Evolutionary conservation across 306 rosid genomes (phyloP).

Genomic region (Delonix regia): DNA sequence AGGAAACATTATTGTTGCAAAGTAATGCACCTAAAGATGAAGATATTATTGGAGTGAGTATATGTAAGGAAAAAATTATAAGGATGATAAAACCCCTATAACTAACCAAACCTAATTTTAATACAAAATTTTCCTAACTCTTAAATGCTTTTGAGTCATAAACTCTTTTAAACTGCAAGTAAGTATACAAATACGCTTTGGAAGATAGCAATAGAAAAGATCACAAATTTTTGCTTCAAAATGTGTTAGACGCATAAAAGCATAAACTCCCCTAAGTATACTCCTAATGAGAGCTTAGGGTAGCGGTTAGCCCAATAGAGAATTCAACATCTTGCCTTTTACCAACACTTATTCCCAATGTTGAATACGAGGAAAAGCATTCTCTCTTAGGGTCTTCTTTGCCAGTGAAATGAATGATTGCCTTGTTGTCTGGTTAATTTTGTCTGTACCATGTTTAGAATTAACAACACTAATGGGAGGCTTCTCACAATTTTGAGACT

Average conservation of each 20-base stretch:
- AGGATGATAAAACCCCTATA: not conserved
- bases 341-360: constrained; percentile 36
- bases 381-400: constrained; percentile 60
- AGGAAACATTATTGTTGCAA: constrained; percentile 23
- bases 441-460: constrained; percentile 39
- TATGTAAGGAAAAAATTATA: not conserved
- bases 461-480: constrained; percentile 45
- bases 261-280: not conserved
- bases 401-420: constrained; percentile 43
- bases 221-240: too few relatives aligned
- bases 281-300: constrained; percentile 21
- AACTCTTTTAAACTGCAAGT: constrained; percentile 16
- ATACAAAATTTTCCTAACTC: constrained; percentile 27
- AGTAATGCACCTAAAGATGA: constrained; percentile 28
- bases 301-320: not conserved
- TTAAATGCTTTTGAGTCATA: constrained; percentile 27
- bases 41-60: not conserved
- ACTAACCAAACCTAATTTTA: constrained; percentile 29
- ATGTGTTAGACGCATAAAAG: too few relatives aligned
- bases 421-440: constrained; percentile 31
- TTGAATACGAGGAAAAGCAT: constrained; percentile 79
- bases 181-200: not conserved
- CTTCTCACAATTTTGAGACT: constrained; percentile 45
- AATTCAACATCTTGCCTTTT: constrained; percentile 6
- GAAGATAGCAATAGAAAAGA: too few relatives aligned